Percentiles rank a stretch among this genome's conserved stretches.
These are phyloP conservation scores for Meredithiella fracta DNA, from an alignment of 2,329 filamentous ascomycete species.

Conservation along the genomic window DNA sequence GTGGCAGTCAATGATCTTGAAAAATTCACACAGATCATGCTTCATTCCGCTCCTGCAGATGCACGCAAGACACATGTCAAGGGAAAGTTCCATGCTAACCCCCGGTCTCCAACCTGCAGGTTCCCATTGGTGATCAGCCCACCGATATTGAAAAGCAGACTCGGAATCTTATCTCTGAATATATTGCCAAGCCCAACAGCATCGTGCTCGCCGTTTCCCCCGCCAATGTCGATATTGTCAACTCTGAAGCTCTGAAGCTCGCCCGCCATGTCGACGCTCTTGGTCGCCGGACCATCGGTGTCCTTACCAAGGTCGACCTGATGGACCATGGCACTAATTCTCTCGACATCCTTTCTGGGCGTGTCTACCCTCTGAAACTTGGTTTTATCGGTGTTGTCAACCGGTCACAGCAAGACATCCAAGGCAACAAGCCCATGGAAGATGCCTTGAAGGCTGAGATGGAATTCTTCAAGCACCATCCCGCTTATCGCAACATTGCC, in stretches of 20 bases:
- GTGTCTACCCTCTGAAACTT: constrained; percentile 90
- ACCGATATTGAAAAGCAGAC: constrained; percentile 98
- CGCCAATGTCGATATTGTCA: constrained; percentile 94
- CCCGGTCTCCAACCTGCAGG: constrained; percentile 28
- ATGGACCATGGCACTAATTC: constrained; percentile 99
- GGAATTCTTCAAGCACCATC: constrained; percentile 95
- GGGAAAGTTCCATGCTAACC: constrained; percentile 14
- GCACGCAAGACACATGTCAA: constrained; percentile 12
- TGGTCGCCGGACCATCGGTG: constrained; percentile 86
- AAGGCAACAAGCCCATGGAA: constrained; percentile 83
- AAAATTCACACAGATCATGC: constrained; percentile 2
- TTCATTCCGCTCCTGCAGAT: constrained; percentile 5
- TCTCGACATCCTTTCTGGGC: constrained; percentile 88
- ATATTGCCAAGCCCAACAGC: constrained; percentile 97
- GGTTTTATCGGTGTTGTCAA: constrained; percentile 98
- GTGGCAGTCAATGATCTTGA: not conserved
- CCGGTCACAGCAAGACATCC: constrained; percentile 93
- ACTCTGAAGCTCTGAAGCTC: constrained; percentile 92
- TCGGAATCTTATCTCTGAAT: constrained; percentile 87
- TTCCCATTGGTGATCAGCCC: constrained; percentile 94
- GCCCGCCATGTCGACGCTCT: constrained; percentile 92
- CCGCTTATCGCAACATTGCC: constrained; percentile 92
- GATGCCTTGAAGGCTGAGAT: constrained; percentile 79
- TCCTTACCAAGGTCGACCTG: constrained; percentile 88
- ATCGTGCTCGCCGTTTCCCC: constrained; percentile 93